Evolutionary conservation across 805 yeast species (phyloP), one percentile per base, ranked within the genome.

Genomic region (Wickerhamiella galacta): DNA sequence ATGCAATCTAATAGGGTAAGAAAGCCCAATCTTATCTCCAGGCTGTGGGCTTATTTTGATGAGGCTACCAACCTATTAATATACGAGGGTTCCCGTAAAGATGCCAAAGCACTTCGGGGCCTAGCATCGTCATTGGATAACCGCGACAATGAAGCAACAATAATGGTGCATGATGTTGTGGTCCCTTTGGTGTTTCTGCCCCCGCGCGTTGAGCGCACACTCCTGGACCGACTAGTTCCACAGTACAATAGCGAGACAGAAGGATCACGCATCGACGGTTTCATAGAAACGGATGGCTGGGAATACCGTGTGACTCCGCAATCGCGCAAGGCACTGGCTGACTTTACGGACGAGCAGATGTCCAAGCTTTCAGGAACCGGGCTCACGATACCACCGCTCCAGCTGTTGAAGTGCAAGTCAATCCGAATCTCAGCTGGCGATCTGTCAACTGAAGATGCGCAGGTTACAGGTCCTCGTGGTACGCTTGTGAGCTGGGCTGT

Each of bases 191-290:
- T 20, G 15, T n/a, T 19, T 4, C 31, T 41, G 4, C 31, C 38
- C 10, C 44, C 41, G 2, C n/a, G 8, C 4, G 31, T 15, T 5
- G 46, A 44, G 42, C 42, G 47, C 2, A n/a, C 28, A 19, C 36
- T 46, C 3, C 25, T 46, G 2, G 35, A 36, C 15, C 14, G 16
- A 18, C 31, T 42, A 3, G 25, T 46, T 2, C 16, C 11, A 18
- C 20, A 11, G 6, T 17, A 24, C 26, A 24, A 24, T 12, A 24
- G n/a, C 7, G 15, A n/a, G 14, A 6, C 8, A 9, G 14, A 9
- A 6, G 14, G n/a, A 8, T 8, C 8, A 7, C 26, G 7, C 6
- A 6, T 24, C 6, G n/a, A 9, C n/a, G 14, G 12, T 6, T 7
- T 7, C 15, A 6, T 24, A 6, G n/a, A 6, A 9, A 24, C 26